Evolutionary conservation across 169 alveolate genomes (phyloP).

Genomic region (Plasmodium blacklocki): DNA sequence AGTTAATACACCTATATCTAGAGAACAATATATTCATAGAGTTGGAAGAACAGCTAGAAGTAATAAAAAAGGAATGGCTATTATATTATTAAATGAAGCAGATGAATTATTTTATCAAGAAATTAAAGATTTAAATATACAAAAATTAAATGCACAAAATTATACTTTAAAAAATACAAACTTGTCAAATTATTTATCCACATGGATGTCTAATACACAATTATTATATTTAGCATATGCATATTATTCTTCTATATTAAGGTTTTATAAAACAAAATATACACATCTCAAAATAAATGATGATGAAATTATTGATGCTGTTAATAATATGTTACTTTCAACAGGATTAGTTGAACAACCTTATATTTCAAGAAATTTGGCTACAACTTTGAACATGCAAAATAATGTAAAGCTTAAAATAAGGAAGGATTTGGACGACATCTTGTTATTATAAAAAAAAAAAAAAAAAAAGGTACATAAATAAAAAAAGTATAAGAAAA

Average conservation of each 20-base stretch:
- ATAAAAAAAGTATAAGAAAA: not conserved
- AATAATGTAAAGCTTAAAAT: constrained; percentile 69
- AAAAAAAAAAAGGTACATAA: not conserved
- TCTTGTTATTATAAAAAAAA: constrained; percentile 29
- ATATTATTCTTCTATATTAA: constrained; percentile 62
- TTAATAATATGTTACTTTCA: constrained; percentile 56
- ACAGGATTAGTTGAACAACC: constrained; percentile 77
- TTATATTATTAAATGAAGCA: constrained; percentile 80
- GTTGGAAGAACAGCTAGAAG: constrained; percentile 98
- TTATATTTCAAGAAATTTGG: constrained; percentile 63
- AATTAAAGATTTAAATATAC: constrained; percentile 71
- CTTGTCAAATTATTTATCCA: constrained; percentile 55
- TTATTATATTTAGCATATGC: constrained; percentile 70
- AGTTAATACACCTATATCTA: constrained; percentile 96
- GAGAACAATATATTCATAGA: constrained; percentile 96
- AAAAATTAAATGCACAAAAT: constrained; percentile 53
- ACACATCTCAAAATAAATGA: constrained; percentile 48
- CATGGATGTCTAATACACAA: constrained; percentile 76
- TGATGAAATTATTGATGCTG: constrained; percentile 76
- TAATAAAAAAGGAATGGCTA: constrained; percentile 92
- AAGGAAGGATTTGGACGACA: constrained; percentile 61
- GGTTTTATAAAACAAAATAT: constrained; percentile 75
- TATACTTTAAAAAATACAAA: constrained; percentile 71
- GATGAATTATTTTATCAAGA: constrained; percentile 78
- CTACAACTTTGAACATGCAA: constrained; percentile 73